A percentile compares a stretch with the other conserved stretches of the same genome.
phyloP scores from a whole-genome alignment of 2,329 filamentous ascomycete genomes.

The Exophiala aquamarina region DNA sequence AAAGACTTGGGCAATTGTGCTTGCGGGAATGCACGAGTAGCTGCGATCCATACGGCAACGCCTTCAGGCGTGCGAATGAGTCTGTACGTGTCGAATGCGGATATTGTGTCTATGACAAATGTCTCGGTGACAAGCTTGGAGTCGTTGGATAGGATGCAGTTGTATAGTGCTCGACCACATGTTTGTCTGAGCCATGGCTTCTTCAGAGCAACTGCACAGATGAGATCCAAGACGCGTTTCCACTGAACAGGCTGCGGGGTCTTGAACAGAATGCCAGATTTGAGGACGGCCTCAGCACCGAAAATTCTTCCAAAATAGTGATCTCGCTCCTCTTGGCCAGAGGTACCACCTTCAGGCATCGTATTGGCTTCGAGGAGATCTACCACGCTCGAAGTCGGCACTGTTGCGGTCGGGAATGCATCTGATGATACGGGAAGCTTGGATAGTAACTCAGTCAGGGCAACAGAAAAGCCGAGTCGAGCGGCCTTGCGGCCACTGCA shows the following conservation, averaged over 20 bases:
- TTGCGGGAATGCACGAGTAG: slow-evolving; percentile 63
- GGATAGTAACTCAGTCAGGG: slow-evolving; percentile 75
- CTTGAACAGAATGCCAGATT: slow-evolving; percentile 70
- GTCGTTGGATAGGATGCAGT: slow-evolving; percentile 1
- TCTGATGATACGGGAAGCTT: slow-evolving; percentile 59
- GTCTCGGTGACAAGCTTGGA: slow-evolving; percentile 29
- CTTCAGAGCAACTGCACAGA: slow-evolving; percentile 73
- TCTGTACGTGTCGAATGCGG: slow-evolving; percentile 62
- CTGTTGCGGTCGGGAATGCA: slow-evolving; percentile 21
- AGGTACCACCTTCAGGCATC: slow-evolving; percentile 50
- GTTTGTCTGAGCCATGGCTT: slow-evolving; percentile 89
- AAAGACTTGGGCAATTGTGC: slow-evolving; percentile 66
- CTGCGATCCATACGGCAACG: slow-evolving; percentile 80
- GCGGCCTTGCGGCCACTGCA: slow-evolving; percentile 89
- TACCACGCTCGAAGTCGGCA: slow-evolving; percentile 40
- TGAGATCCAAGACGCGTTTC: slow-evolving; percentile 65
- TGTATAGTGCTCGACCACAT: slow-evolving; percentile 76
- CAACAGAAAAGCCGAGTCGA: slow-evolving; percentile 83
- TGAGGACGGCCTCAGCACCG: slow-evolving; percentile 80
- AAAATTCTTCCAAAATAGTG: slow-evolving; percentile 83
- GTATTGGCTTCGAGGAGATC: slow-evolving; percentile 55
- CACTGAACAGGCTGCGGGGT: slow-evolving; percentile 52
- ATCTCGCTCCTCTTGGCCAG: slow-evolving; percentile 77
- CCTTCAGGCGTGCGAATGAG: slow-evolving; percentile 82
- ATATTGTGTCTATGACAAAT: slow-evolving; percentile 62